Evolutionary conservation across 108 stramenopile species (phyloP).

Genomic region (Fragilaria crotonensis): DNA sequence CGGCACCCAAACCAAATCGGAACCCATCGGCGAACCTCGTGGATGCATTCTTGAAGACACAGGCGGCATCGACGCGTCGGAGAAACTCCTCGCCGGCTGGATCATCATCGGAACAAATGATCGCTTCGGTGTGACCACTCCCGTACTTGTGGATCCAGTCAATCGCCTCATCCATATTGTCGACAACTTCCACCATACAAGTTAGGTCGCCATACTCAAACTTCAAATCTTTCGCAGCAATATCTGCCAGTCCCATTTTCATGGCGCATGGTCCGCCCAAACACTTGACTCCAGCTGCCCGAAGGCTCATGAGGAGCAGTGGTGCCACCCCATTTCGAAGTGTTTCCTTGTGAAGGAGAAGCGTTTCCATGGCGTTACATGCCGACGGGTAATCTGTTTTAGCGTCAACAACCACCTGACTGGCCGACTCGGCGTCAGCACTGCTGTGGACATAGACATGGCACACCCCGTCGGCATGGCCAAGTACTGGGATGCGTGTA

Average conservation of each 20-base stretch:
- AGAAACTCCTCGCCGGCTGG: conserved; percentile 83
- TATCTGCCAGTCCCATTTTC: conserved; percentile 63
- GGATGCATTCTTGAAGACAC: conserved; percentile 97
- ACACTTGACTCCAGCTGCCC: conserved; percentile 81
- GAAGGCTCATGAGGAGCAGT: conserved; percentile 60
- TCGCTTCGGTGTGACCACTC: conserved; percentile 93
- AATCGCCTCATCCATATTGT: conserved; percentile 81
- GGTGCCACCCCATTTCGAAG: conserved; percentile 62
- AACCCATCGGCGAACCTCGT: conserved; percentile 98
- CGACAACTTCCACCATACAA: conserved; percentile 92
- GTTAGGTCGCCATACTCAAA: conserved; percentile 92
- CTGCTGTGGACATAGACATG: conserved; percentile 91
- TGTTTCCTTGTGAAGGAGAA: conserved; percentile 86
- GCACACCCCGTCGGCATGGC: conserved; percentile 99
- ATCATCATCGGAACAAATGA: conserved; percentile 84
- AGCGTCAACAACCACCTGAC: conserved; percentile 78
- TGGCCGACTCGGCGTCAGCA: conserved; percentile 63
- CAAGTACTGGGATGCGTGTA: conserved; percentile 95
- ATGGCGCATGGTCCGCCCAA: conserved; percentile 84
- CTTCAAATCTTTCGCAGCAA: conserved; percentile 59
- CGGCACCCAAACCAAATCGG: conserved; percentile 96
- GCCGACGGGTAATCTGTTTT: conserved; percentile 98
- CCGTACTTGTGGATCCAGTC: conserved; percentile 92
- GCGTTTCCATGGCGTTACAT: conserved; percentile 97
- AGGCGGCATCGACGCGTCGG: conserved; percentile 88